Evolutionary conservation across 2,329 filamentous ascomycete genomes (phyloP), one percentile per base, ranked within the genome.

Genomic region (Stemphylium vesicarium): DNA sequence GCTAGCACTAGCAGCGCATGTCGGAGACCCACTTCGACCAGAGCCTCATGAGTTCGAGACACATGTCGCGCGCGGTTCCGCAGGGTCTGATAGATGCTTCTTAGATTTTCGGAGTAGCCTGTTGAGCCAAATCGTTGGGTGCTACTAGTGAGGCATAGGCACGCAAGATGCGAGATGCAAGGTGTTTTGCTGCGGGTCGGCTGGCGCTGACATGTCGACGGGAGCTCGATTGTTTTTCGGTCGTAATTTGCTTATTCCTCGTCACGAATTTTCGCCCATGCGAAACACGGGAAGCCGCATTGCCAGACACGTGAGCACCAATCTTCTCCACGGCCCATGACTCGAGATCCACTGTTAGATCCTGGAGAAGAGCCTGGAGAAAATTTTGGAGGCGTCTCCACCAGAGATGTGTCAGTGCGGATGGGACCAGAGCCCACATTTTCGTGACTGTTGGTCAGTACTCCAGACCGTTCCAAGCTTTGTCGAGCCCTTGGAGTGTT

Each of bases 321-420:
- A 2, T 13, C 29, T 45, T 55, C 32, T 31, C 40, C 24, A 38
- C 41, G 24, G 16, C n/a, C 12, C 26, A 24, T 44, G 52, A 41
- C 47, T 41, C 13, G 24, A 11, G 22, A 29, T 36, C 40, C 35
- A 33, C 22, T 39, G 15, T 29, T n/a, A 22, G 8, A 45, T 20
- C 40, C 40, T 46, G 47, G 47, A 45, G 44, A 33, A 32, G 35
- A 40, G 12, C 29, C 20, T 55, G 52, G 52, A 51, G 52, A 45
- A 46, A 51, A 55, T 29, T 36, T 36, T 51, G 52, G 52, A 55
- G 36, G 20, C 7, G 38, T 51, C 52, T 18, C 52, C 52, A 51
- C 52, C 36, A 36, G 12, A 35, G 42, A 38, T 11, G 22, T 8
- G 22, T 54, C 32, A 33, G 18, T 45, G 47, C 52, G 31, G 31